Conservation (phyloP, 768 basidiomycete genomes). For the Pulveroboletus sp. region DNA sequence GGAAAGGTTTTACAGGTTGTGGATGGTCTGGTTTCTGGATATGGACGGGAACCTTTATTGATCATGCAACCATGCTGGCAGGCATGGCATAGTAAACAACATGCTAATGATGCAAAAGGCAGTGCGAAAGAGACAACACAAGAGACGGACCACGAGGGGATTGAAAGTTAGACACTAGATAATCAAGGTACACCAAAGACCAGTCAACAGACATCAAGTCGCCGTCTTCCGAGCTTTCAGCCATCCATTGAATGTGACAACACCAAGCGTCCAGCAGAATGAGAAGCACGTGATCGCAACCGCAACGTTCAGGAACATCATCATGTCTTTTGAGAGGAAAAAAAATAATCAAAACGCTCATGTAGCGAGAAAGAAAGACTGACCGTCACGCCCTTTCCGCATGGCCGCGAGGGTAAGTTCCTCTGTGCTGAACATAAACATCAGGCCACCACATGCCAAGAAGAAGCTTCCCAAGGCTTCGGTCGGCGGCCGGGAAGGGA, state of each 20-base stretch:
- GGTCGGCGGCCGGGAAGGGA: constrained; percentile 90
- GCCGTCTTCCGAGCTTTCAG: constrained; percentile 41
- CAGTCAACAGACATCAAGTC: too few species aligned
- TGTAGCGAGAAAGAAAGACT: constrained; percentile 13
- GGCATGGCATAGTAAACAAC: constrained; percentile 5
- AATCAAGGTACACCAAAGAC: too few species aligned
- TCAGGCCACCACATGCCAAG: constrained; percentile 80
- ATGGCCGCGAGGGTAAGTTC: constrained; percentile 88
- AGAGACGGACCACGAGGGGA: too few species aligned
- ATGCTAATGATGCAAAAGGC: neutral
- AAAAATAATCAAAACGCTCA: constrained; percentile 4
- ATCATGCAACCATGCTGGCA: constrained; percentile 44
- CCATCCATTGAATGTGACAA: constrained; percentile 83
- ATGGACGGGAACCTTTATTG: constrained; percentile 73
- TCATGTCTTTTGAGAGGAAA: constrained; percentile 49
- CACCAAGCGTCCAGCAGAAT: constrained; percentile 75
- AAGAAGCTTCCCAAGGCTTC: constrained; percentile 87
- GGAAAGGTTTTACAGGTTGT: constrained; percentile 84
- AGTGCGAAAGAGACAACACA: too few species aligned
- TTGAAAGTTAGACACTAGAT: too few species aligned
- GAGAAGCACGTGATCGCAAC: constrained; percentile 83
- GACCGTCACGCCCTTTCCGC: constrained; percentile 83
- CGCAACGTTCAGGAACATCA: constrained; percentile 85
- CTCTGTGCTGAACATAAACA: constrained; percentile 88
- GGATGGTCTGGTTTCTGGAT: constrained; percentile 87